A percentile compares a stretch with the other conserved stretches of the same genome.
Conservation (phyloP, 2,329 filamentous ascomycete genomes). For the Dissoconium aciculare region DNA sequence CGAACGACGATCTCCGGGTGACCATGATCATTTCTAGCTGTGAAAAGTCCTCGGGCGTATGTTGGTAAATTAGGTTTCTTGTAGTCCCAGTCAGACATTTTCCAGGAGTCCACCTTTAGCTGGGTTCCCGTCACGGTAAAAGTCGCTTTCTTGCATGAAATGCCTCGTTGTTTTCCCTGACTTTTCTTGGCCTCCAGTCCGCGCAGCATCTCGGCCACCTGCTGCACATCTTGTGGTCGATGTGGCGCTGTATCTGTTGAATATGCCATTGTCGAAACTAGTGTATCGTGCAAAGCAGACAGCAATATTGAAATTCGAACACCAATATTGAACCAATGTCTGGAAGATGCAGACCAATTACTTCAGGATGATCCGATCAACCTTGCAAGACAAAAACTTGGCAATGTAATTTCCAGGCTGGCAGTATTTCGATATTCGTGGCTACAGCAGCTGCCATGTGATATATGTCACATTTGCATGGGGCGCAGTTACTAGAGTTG, state of each 20-base stretch:
- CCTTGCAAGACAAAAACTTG: too few species aligned
- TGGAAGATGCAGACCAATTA: too few species aligned
- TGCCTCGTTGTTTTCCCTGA: constrained; percentile 37
- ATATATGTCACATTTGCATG: too few species aligned
- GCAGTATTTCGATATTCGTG: too few species aligned
- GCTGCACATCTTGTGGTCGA: constrained; percentile 51
- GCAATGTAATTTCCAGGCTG: too few species aligned
- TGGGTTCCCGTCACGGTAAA: constrained; percentile 54
- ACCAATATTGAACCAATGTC: too few species aligned
- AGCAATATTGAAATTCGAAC: too few species aligned
- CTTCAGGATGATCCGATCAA: too few species aligned
- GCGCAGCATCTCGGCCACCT: constrained; percentile 51
- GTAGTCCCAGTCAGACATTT: constrained; percentile 90
- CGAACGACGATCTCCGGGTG: constrained; percentile 66
- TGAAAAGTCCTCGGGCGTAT: constrained; percentile 88
- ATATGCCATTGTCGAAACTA: constrained; percentile 39
- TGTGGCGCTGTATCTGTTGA: constrained; percentile 44
- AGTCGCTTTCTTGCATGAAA: constrained; percentile 66
- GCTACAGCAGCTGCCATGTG: too few species aligned
- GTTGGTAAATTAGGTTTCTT: constrained; percentile 75
- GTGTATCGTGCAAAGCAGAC: too few species aligned
- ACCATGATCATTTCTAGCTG: constrained; percentile 50
- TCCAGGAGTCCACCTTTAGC: constrained; percentile 75
- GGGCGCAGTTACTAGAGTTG: too few species aligned
- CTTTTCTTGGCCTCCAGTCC: constrained; percentile 47